Evolutionary conservation across 805 yeast species (phyloP).

Genomic region (Suhomyces pyralidae): DNA sequence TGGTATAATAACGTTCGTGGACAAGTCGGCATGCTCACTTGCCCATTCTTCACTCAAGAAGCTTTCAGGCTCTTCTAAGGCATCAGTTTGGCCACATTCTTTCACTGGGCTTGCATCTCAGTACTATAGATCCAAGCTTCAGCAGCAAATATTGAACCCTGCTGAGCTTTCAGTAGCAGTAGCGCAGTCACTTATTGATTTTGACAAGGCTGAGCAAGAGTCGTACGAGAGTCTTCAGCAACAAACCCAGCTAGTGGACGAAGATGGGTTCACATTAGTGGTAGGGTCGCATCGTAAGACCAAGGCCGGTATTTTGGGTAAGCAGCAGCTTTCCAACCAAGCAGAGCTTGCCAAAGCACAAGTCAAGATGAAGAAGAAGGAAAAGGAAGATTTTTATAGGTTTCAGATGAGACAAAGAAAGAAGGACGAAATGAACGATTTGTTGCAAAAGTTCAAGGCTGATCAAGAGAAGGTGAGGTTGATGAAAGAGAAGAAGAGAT

Average conservation of each 20-base stretch:
- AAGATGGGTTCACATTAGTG: constrained; percentile 90
- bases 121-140: constrained; percentile 41
- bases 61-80: constrained; percentile 24
- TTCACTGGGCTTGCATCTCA: constrained; percentile 32
- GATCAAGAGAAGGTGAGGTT: constrained; percentile 83
- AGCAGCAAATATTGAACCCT: constrained; percentile 42
- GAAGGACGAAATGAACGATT: constrained; percentile 87
- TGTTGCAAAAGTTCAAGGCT: constrained; percentile 76
- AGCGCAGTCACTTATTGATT: constrained; percentile 58
- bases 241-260: constrained; percentile 70
- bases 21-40: constrained; percentile 60
- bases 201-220: constrained; percentile 67
- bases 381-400: constrained; percentile 88
- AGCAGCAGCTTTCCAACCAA: constrained; percentile 41
- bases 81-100: constrained; percentile 38
- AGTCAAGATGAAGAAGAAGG: constrained; percentile 63
- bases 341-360: constrained; percentile 35
- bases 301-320: constrained; percentile 64
- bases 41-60: constrained; percentile 64
- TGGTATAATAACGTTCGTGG: constrained; percentile 72
- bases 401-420: constrained; percentile 94
- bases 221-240: constrained; percentile 53
- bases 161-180: constrained; percentile 54
- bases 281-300: constrained; percentile 85
- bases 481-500: constrained; percentile 77